Evolutionary conservation across 352 stramenopile species (phyloP), one percentile per base, ranked within the genome.

Genomic region (Pythium angustatum): DNA sequence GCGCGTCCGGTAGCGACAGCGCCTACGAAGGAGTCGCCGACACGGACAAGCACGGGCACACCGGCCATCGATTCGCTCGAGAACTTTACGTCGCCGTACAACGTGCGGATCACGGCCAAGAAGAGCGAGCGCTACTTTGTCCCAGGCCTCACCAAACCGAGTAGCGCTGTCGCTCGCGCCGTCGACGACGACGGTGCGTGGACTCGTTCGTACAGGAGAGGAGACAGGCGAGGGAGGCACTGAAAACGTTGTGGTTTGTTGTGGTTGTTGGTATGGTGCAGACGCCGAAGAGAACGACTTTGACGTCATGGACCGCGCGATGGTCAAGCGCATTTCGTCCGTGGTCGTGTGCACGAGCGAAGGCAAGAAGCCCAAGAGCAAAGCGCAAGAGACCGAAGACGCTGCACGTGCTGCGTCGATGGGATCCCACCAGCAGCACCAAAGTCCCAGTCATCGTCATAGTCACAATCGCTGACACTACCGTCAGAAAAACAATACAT

Each of bases 221-320:
- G 38, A 19, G 38, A n/a, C n/a, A n/a, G n/a, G n/a, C n/a, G n/a
- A n/a, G n/a, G n/a, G n/a, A n/a, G n/a, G n/a, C n/a, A n/a, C n/a
- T n/a, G n/a, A n/a, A n/a, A n/a, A n/a, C n/a, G n/a, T n/a, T n/a
- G n/a, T n/a, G 14, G 38, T 45, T 19, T 6, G 17, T n/a, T 58
- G 15, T 8, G 12, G 4, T 54, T 61, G 5, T 27, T 64, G 2
- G 24, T 50, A 7, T 19, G 56, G 38, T 26, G 26, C 40, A 91
- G 79, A 90, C 10, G n/a, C 40, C 10, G 77, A 88, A 26, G 83
- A 89, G 28, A 61, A 71, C 3, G 71, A 87, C 47, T 81, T 85
- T 48, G 81, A 88, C 26, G 80, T 93, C 21, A 93, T 94, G 85
- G 83, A 93, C 55, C 82, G 83, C 21, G 76, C 68, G 11, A 93